Percentiles rank a stretch among this genome's conserved stretches.
These are phyloP conservation scores for Paramecium pentaurelia DNA, from an alignment of 73 alveolate species.

Conservation along the genomic window DNA sequence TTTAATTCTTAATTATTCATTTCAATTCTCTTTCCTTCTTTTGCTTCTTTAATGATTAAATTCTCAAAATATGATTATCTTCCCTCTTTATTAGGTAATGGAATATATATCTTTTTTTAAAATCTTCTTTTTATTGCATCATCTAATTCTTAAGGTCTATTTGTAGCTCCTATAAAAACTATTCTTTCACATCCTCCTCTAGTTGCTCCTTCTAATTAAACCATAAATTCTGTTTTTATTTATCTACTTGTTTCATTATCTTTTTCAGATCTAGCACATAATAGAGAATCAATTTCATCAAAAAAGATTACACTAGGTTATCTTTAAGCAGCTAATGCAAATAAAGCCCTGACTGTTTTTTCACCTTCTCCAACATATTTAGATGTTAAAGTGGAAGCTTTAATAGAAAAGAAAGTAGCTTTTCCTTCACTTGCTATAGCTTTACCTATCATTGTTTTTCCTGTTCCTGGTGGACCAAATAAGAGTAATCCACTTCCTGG, in stretches of 20 bases:
- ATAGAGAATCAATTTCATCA: constrained; percentile 98
- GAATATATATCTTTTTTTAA: constrained; percentile 89
- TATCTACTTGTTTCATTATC: constrained; percentile 96
- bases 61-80: constrained; percentile 78
- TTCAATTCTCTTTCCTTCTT: constrained; percentile 53
- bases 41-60: constrained; percentile 75
- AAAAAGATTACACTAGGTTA: constrained; percentile 97
- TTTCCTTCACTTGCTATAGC: constrained; percentile 95
- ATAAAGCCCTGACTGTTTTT: constrained; percentile 89
- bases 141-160: constrained; percentile 97
- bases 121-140: constrained; percentile 90
- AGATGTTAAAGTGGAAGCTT: constrained; percentile 89
- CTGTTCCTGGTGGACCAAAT: constrained; percentile 99
- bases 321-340: constrained; percentile 89
- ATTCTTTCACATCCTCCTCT: constrained; percentile 44
- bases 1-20: constrained; percentile 64
- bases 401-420: constrained; percentile 90
- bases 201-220: constrained; percentile 86
- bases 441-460: constrained; percentile 96
- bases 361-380: constrained; percentile 99
- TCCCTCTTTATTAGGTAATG: constrained; percentile 95
- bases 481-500: constrained; percentile 58
- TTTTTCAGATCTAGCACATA: constrained; percentile 90
- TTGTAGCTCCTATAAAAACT: constrained; percentile 85
- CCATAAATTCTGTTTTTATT: constrained; percentile 98